These are phyloP conservation scores for Suillus paluster DNA, from an alignment of 768 basidiomycete species.

Conservation along the genomic window DNA sequence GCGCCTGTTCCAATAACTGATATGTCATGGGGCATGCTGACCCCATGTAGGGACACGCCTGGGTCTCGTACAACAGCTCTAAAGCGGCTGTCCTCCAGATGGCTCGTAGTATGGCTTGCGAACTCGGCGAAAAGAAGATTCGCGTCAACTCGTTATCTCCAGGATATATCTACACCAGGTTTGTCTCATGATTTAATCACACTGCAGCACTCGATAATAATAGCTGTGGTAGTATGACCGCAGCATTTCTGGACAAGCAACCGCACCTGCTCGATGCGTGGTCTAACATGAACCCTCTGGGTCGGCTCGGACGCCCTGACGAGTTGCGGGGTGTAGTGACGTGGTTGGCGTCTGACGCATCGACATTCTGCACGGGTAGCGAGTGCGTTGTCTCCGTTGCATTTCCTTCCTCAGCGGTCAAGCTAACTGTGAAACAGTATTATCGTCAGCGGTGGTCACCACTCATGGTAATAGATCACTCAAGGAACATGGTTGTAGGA, in stretches of 20 bases:
- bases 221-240: conserved; percentile 68
- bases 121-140: conserved; percentile 67
- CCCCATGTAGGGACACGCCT: too few relatives aligned
- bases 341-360: too few relatives aligned
- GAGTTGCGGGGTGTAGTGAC: too few relatives aligned
- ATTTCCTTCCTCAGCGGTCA: too few relatives aligned
- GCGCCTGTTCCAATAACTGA: too few relatives aligned
- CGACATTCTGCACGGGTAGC: conserved; percentile 76
- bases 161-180: conserved; percentile 76
- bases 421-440: conserved; percentile 22
- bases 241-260: conserved; percentile 66
- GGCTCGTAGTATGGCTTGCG: conserved; percentile 83
- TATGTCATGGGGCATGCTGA: too few relatives aligned
- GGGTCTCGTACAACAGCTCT: conserved; percentile 78
- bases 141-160: too few relatives aligned
- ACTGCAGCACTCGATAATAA: not conserved
- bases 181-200: conserved; percentile 13
- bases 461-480: conserved; percentile 30
- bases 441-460: conserved; percentile 36
- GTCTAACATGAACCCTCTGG: conserved; percentile 71
- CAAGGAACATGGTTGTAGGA: not conserved
- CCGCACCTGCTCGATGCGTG: conserved; percentile 68
- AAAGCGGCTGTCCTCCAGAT: conserved; percentile 82
- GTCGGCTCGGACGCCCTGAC: conserved; percentile 71
- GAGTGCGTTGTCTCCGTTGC: too few relatives aligned